Evolutionary conservation across 352 stramenopile genomes (phyloP).

Genomic region (Phytophthora tentaculata): DNA sequence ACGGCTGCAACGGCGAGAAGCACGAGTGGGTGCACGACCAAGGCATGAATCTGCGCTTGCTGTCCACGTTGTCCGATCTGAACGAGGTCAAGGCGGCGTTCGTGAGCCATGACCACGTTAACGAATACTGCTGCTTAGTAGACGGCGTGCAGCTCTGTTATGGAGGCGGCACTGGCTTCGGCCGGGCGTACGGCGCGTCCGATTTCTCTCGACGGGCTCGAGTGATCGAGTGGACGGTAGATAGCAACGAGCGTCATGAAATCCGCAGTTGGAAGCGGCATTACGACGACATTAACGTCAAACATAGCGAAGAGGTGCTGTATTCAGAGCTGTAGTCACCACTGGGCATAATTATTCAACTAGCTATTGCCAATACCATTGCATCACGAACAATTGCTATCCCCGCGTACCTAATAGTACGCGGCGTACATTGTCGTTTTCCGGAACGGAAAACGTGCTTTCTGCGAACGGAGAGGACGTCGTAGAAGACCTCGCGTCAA

Average conservation of each 20-base stretch:
- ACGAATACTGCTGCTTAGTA: conserved; percentile 60
- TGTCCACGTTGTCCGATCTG: conserved; percentile 50
- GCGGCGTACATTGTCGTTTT: too few species aligned
- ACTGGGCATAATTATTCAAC: conserved; percentile 31
- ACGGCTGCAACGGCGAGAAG: conserved; percentile 39
- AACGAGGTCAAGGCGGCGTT: conserved; percentile 71
- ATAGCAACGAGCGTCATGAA: conserved; percentile 40
- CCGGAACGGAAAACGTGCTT: too few species aligned
- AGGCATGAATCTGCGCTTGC: conserved; percentile 49
- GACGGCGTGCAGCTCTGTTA: conserved; percentile 62
- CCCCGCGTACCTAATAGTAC: too few species aligned
- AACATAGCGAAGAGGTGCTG: conserved; percentile 33
- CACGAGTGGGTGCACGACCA: conserved; percentile 47
- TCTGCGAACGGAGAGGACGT: too few species aligned
- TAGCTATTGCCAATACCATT: neutral
- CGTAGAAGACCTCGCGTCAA: too few species aligned
- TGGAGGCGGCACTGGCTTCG: conserved; percentile 59
- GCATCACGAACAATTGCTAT: too few species aligned
- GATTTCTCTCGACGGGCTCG: conserved; percentile 51
- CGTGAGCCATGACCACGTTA: conserved; percentile 65
- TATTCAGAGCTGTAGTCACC: conserved; percentile 37
- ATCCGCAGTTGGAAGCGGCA: conserved; percentile 55
- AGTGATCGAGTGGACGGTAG: conserved; percentile 64
- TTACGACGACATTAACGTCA: conserved; percentile 35
- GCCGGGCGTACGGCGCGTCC: conserved; percentile 34